Evolutionary conservation across 192 early-diverging fungal species (phyloP), one percentile per base, ranked within the genome.

Genomic region (Coemansia sp.): DNA sequence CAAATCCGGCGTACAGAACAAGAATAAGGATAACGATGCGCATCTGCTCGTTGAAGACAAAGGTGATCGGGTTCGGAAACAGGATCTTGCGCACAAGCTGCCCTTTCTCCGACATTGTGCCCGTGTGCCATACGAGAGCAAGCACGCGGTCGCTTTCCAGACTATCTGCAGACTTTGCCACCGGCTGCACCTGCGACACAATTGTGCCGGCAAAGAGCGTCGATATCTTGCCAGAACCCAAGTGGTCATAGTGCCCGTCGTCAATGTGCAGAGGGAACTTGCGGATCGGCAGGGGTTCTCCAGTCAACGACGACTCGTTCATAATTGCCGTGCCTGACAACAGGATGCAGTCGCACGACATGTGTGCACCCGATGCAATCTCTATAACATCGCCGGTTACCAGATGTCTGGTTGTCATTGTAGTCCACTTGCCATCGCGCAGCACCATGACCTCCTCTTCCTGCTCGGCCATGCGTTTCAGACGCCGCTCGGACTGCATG

Each of bases 221-320:
- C 64, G 88, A 88, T 53, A 68, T 62, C 66, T 90, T 90, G 54
- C 79, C 68, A 14, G 84, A 76, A 5, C 71, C 63, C n/a, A 60
- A 39, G 4, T 43, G n/a, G 25, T 83, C 72, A 57, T 85, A 86
- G 0, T 68, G 20, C 5, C 61, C 57, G 59, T 79, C 75, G 43
- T 91, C 89, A 48, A 86, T 70, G 58, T 85, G 85, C 32, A 90
- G 72, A n/a, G 91, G 69, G 55, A 91, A 86, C 77, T 93, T 93
- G 62, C 89, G 85, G 22, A 93, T 86, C 2, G 92, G 92, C 63
- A 89, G 78, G 11, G 92, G 90, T 84, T 93, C 92, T 49, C 89
- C 92, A 2, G 92, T 93, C 55, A 93, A 76, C 46, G 86, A 88
- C 39, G 84, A 86, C 67, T 93, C 92, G 72, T 93, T 86, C 49